Evolutionary conservation across 208 protist species (phyloP), one percentile per base, ranked within the genome.

Genomic region (Leishmania turanica): DNA sequence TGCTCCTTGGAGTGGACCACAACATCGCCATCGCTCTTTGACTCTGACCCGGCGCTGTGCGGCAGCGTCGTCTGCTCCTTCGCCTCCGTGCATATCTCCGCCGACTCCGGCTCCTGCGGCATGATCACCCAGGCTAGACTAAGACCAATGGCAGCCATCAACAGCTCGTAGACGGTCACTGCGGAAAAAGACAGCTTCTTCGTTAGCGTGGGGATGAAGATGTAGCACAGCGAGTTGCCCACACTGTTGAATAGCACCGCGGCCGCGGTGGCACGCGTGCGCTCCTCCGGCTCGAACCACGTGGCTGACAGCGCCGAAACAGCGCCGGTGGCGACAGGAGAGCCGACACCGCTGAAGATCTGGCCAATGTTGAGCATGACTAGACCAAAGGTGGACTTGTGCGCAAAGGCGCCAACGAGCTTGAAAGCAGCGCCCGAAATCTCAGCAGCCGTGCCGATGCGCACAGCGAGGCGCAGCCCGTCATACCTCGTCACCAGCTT

Each of bases 291-390:
- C 73, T 87, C 80, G 73, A 97, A 97, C 92, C 94, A 97, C 27
- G 82, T 90, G 68, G 94, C 94, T 21, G 94, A 97, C n/a, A 97
- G 87, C 54, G 91, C 90, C 11, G 94, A 97, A 4, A 94, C 91
- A 68, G 80, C 84, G 37, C 92, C 94, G 11, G 91, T 96, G 31
- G 92, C 94, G 31, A 96, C 92, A 27, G 94, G 94, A 27, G 94
- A 97, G 74, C 91, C 92, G n/a, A 97, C 80, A 65, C 91, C 94
- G 77, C 91, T 96, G 77, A 91, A 93, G 47, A 97, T 96, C 73
- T 97, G 94, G 21, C 94, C 94, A 37, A 97, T 73, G 53, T 97
- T 86, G 68, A 97, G 84, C 73, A 96, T 88, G 37, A 92, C 81
- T 21, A 97, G 82, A 42, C 91, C 92, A 9, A 88, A 87, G 2